Conservation (phyloP, 140 eudicot species). For the Cichorium intybus region DNA sequence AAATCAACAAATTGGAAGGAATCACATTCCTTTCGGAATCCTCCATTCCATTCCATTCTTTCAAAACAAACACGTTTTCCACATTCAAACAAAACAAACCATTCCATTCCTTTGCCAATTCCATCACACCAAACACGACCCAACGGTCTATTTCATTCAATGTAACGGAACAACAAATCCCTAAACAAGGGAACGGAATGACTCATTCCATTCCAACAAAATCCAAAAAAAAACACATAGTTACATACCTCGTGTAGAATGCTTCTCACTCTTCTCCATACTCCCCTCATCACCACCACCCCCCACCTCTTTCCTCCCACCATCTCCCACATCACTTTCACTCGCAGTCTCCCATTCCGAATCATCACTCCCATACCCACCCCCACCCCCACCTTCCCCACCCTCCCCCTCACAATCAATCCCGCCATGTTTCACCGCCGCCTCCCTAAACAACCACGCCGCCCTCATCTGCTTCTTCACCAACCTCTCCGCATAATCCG, state of each 20-base stretch:
- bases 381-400: conserved; percentile 38
- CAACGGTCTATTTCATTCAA: too few relatives aligned
- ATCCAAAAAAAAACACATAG: neutral
- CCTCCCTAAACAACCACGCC: conserved; percentile 97
- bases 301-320: conserved; percentile 53
- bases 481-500: conserved; percentile 94
- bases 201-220: neutral
- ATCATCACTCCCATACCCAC: conserved; percentile 82
- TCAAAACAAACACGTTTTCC: neutral
- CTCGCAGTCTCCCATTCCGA: conserved; percentile 99
- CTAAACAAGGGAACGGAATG: neutral
- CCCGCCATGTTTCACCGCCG: conserved; percentile 84
- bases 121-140: neutral
- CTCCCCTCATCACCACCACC: conserved; percentile 50
- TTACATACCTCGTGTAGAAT: conserved; percentile 59
- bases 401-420: conserved; percentile 55
- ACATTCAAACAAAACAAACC: neutral
- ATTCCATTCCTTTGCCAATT: neutral
- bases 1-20: too few relatives aligned
- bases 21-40: neutral
- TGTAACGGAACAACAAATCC: neutral
- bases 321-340: conserved; percentile 83
- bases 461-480: conserved; percentile 98
- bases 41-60: neutral
- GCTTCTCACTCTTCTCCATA: conserved; percentile 45